Conservation (phyloP, 257 asterid species). For the Eucommia ulmoides region DNA sequence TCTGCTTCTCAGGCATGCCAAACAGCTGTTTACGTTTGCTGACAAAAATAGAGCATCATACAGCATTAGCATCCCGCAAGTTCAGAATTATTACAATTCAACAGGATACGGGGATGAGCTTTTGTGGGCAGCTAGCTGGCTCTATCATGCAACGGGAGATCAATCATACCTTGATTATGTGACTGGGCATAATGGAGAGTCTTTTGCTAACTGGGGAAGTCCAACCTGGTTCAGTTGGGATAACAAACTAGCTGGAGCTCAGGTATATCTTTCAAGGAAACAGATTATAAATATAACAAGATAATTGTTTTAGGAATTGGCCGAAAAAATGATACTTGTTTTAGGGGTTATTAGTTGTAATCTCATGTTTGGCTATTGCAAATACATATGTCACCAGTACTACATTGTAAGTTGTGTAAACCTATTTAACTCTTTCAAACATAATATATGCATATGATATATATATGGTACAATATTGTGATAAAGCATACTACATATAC, state of each 20-base stretch:
- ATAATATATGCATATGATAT: no score
- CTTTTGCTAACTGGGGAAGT: slow-evolving; percentile 50
- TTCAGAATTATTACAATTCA: slow-evolving; percentile 55
- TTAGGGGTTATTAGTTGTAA: no score
- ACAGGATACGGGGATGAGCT: slow-evolving; percentile 93
- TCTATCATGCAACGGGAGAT: slow-evolving; percentile 74
- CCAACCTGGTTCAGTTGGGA: slow-evolving; percentile 99
- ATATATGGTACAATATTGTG: no score
- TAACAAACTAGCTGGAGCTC: slow-evolving; percentile 70
- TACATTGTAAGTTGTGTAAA: no score
- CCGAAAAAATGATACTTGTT: no score
- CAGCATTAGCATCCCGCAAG: slow-evolving; percentile 59
- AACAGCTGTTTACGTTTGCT: slow-evolving; percentile 54
- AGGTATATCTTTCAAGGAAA: slow-evolving; percentile 32
- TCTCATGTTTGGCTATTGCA: no score
- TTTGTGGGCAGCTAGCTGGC: slow-evolving; percentile 95
- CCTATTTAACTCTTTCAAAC: no score
- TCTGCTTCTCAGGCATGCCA: slow-evolving; percentile 58
- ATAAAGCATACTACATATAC: no score
- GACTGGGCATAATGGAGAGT: slow-evolving; percentile 46
- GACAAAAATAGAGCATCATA: slow-evolving; percentile 48
- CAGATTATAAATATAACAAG: no score
- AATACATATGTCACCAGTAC: no score
- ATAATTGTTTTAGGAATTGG: no score
- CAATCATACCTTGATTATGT: slow-evolving; percentile 38